These are phyloP conservation scores for Infundibulicybe gibba DNA, from an alignment of 768 basidiomycete species.

Conservation along the genomic window DNA sequence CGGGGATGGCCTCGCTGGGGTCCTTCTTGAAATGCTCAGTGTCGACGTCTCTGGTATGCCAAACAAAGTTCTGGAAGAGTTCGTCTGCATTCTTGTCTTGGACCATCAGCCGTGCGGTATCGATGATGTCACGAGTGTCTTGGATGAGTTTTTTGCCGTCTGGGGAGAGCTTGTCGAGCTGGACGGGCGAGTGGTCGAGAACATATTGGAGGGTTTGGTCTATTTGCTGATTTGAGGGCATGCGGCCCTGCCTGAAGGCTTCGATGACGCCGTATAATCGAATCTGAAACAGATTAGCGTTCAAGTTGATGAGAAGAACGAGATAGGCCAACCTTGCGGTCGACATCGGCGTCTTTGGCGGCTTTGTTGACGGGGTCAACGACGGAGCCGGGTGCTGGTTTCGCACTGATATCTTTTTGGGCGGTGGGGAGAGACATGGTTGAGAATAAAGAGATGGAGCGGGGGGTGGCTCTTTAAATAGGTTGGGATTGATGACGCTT, in stretches of 20 bases:
- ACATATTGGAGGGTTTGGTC: conserved; percentile 70
- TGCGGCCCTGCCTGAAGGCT: conserved; percentile 74
- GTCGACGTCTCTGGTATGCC: conserved; percentile 64
- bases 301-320: neutral
- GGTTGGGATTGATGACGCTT: too few species aligned
- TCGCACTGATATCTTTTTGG: conserved; percentile 54
- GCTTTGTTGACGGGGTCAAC: conserved; percentile 60
- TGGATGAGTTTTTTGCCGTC: conserved; percentile 75
- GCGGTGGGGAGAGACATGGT: conserved; percentile 68
- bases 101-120: conserved; percentile 70
- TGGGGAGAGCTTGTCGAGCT: conserved; percentile 61
- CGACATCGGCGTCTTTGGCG: conserved; percentile 68
- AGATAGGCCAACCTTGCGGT: conserved; percentile 57
- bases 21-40: conserved; percentile 9
- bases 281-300: conserved; percentile 36
- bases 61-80: conserved; percentile 88
- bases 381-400: conserved; percentile 58
- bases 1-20: conserved; percentile 2
- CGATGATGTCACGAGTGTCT: conserved; percentile 78
- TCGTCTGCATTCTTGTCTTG: conserved; percentile 86
- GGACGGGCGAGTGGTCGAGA: conserved; percentile 52
- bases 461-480: too few species aligned
- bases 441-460: neutral
- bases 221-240: conserved; percentile 81
- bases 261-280: conserved; percentile 78